Evolutionary conservation across 495 filamentous ascomycete genomes (phyloP).

Genomic region (Penicillium ochrochloron): DNA sequence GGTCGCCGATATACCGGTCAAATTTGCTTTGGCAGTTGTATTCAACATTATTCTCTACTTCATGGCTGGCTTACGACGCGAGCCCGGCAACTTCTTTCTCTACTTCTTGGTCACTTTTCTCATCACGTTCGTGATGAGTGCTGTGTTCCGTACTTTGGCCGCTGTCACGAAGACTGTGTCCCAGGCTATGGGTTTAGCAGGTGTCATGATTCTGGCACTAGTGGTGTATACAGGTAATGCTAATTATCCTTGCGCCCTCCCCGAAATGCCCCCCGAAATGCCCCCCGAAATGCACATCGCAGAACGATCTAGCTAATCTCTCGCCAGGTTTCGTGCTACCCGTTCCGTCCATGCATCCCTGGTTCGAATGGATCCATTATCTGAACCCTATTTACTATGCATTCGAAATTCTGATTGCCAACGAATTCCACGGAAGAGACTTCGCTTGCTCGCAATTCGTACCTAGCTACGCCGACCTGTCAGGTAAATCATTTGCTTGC

Average conservation of each 20-base stretch:
- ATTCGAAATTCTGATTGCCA: conserved; percentile 50
- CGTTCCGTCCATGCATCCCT: conserved; percentile 49
- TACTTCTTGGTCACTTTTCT: conserved; percentile 58
- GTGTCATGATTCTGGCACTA: conserved; percentile 46
- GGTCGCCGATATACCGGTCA: conserved; percentile 58
- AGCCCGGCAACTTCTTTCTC: conserved; percentile 56
- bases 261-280: no score
- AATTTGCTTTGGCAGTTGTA: conserved; percentile 43
- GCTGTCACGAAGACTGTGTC: conserved; percentile 48
- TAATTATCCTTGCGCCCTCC: background rate
- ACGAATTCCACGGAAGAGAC: conserved; percentile 61
- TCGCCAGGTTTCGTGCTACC: conserved; percentile 40
- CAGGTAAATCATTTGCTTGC: conserved; percentile 47
- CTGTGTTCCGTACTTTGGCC: conserved; percentile 50
- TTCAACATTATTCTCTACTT: conserved; percentile 61
- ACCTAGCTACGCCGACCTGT: conserved; percentile 49
- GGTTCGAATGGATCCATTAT: conserved; percentile 53
- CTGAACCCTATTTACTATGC: conserved; percentile 50
- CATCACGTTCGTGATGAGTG: conserved; percentile 58
- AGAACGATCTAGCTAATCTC: background rate
- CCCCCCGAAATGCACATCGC: background rate
- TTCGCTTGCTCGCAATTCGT: conserved; percentile 52
- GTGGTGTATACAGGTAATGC: conserved; percentile 46
- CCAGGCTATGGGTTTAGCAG: conserved; percentile 51
- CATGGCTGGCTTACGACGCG: conserved; percentile 50